These are phyloP conservation scores for Tuber umbilicatum DNA, from an alignment of 495 filamentous ascomycete genomes.

Conservation along the genomic window DNA sequence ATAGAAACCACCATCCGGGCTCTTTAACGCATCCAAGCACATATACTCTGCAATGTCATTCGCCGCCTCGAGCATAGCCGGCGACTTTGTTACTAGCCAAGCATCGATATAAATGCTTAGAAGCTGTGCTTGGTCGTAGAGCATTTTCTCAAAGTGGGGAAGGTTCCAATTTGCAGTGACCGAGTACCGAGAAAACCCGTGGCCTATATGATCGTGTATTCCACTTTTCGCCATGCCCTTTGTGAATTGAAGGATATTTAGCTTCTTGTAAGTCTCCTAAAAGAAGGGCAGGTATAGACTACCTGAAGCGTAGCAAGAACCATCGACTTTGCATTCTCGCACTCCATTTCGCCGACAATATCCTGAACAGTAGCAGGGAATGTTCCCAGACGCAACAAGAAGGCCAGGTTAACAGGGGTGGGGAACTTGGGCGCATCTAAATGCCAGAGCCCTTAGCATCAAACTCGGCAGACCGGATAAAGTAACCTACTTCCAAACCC, in stretches of 20 bases:
- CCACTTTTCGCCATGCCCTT: constrained; percentile 73
- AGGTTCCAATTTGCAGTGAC: constrained; percentile 85
- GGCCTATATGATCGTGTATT: constrained; percentile 86
- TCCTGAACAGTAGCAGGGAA: constrained; percentile 70
- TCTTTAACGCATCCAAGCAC: constrained; percentile 59
- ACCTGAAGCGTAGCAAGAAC: constrained; percentile 64
- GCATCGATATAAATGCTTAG: constrained; percentile 82
- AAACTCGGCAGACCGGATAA: background rate
- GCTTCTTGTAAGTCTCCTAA: constrained; percentile 27
- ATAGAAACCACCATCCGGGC: constrained; percentile 68
- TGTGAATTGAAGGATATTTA: constrained; percentile 10
- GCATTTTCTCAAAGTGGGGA: constrained; percentile 98
- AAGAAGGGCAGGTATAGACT: constrained; percentile 5
- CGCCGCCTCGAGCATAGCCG: constrained; percentile 70
- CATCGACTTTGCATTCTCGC: constrained; percentile 69
- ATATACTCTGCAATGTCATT: constrained; percentile 82
- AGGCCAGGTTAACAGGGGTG: constrained; percentile 74
- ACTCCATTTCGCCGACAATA: constrained; percentile 77
- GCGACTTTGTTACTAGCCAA: constrained; percentile 63
- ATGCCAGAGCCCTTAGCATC: constrained; percentile 24
- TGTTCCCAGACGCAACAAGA: constrained; percentile 67
- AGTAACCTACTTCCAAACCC: constrained; percentile 58
- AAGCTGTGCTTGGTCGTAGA: constrained; percentile 88
- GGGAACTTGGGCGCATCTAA: constrained; percentile 74
- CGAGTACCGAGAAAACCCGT: constrained; percentile 84